Evolutionary conservation across 2,329 filamentous ascomycete species (phyloP).

Genomic region (Dendryphion nanum): DNA sequence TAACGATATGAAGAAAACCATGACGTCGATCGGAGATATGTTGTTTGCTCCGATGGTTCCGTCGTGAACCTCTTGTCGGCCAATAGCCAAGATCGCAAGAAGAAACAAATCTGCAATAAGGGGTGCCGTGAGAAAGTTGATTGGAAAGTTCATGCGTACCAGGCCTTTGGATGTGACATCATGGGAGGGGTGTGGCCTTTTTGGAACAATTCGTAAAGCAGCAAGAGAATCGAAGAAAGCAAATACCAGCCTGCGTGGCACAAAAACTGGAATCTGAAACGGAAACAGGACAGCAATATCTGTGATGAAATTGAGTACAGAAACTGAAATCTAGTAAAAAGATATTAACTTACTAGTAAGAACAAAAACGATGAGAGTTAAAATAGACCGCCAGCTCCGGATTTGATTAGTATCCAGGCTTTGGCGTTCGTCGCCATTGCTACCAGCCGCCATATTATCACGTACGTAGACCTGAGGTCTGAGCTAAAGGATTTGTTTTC

Average conservation of each 20-base stretch:
- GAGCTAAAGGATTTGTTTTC: too few species aligned
- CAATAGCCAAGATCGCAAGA: conserved; percentile 68
- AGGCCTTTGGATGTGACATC: too few species aligned
- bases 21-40: conserved; percentile 70
- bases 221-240: conserved; percentile 46
- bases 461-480: too few species aligned
- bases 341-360: conserved; percentile 64
- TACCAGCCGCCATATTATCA: too few species aligned
- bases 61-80: conserved; percentile 63
- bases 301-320: conserved; percentile 27
- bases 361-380: conserved; percentile 68
- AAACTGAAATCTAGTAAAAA: not conserved
- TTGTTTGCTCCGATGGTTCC: conserved; percentile 65
- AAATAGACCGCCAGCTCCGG: conserved; percentile 65
- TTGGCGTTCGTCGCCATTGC: too few species aligned
- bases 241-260: conserved; percentile 55
- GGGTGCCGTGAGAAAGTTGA: conserved; percentile 71
- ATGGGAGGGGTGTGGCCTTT: conserved; percentile 14
- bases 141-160: conserved; percentile 57
- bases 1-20: conserved; percentile 71
- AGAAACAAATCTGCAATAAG: conserved; percentile 70
- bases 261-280: conserved; percentile 61
- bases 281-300: conserved; percentile 69
- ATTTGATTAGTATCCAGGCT: conserved; percentile 55
- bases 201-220: conserved; percentile 54